These are phyloP conservation scores for Albifimbria verrucaria DNA, from an alignment of 2,329 filamentous ascomycete species.

Conservation along the genomic window DNA sequence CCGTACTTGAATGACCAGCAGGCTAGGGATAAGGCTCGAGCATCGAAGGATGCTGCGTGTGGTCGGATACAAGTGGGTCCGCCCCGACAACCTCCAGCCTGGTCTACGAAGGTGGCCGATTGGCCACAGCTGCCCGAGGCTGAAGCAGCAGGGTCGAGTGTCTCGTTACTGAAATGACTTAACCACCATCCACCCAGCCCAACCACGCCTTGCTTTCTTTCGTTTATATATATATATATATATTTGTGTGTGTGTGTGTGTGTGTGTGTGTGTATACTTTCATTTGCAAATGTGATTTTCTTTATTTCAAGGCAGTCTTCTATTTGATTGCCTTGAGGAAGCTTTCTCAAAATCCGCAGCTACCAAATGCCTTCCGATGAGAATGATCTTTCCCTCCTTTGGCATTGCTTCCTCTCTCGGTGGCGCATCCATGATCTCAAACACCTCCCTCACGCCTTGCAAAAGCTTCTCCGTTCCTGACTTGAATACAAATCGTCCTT, in stretches of 20 bases:
- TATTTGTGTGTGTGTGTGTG: too few relatives aligned
- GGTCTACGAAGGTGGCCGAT: not conserved
- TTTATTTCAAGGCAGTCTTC: not conserved
- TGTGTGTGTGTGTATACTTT: too few relatives aligned
- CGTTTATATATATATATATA: too few relatives aligned
- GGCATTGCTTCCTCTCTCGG: conserved; percentile 23
- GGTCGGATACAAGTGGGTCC: conserved; percentile 38
- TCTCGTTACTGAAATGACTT: not conserved
- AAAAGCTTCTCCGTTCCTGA: conserved; percentile 71
- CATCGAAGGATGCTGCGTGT: conserved; percentile 19
- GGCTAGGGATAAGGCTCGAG: conserved; percentile 19
- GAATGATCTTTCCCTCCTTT: conserved; percentile 54
- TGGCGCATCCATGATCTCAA: conserved; percentile 75
- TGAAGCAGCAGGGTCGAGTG: too few relatives aligned
- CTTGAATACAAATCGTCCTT: conserved; percentile 69
- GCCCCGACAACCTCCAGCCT: conserved; percentile 21
- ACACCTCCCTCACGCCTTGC: conserved; percentile 90
- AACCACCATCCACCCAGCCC: too few relatives aligned
- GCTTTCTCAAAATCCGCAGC: conserved; percentile 50
- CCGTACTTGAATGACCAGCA: conserved; percentile 15
- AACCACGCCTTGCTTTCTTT: too few relatives aligned
- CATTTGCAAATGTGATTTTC: too few relatives aligned
- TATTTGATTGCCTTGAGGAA: conserved; percentile 25
- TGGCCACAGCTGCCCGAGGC: not conserved
- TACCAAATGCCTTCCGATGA: conserved; percentile 58